phyloP scores from a whole-genome alignment of 108 stramenopile species.

The Cylindrotheca closterium region DNA sequence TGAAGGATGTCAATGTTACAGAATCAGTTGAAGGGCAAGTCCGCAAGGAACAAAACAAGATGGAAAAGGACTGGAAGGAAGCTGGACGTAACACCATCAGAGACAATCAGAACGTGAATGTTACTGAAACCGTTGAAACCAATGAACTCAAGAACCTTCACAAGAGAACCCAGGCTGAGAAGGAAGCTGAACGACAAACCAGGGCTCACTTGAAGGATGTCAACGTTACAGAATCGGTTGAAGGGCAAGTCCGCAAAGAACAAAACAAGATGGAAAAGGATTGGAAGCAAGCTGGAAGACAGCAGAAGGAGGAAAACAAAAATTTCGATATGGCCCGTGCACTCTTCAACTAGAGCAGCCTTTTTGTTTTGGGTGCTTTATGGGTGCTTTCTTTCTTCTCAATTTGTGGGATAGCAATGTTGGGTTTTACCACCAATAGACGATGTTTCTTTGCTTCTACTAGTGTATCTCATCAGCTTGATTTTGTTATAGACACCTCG shows the following conservation, averaged over 20 bases:
- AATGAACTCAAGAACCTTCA: conserved; percentile 13
- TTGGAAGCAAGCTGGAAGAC: conserved; percentile 17
- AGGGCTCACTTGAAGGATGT: too few species aligned
- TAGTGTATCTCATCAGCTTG: too few species aligned
- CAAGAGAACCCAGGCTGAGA: too few species aligned
- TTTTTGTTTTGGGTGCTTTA: too few species aligned
- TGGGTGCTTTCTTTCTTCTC: too few species aligned
- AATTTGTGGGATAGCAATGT: too few species aligned
- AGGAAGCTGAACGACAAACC: neutral
- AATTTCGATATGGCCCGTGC: conserved; percentile 29
- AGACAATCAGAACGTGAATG: conserved; percentile 3
- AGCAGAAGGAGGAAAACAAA: conserved; percentile 17
- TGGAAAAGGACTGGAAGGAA: conserved; percentile 11
- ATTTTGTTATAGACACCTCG: too few species aligned
- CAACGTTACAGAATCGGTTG: too few species aligned
- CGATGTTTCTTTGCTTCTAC: too few species aligned
- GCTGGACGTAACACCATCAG: conserved; percentile 1
- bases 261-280: too few species aligned
- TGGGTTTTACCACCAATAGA: too few species aligned
- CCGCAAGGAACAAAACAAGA: conserved; percentile 12
- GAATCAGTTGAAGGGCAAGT: conserved; percentile 24
- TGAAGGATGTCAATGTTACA: conserved; percentile 19
- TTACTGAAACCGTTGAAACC: conserved; percentile 17
- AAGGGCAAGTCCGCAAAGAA: too few species aligned
- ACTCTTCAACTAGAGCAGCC: conserved; percentile 15